Evolutionary conservation across 2,329 filamentous ascomycete species (phyloP), one percentile per base, ranked within the genome.

Genomic region (Erysiphe neolycopersici): DNA sequence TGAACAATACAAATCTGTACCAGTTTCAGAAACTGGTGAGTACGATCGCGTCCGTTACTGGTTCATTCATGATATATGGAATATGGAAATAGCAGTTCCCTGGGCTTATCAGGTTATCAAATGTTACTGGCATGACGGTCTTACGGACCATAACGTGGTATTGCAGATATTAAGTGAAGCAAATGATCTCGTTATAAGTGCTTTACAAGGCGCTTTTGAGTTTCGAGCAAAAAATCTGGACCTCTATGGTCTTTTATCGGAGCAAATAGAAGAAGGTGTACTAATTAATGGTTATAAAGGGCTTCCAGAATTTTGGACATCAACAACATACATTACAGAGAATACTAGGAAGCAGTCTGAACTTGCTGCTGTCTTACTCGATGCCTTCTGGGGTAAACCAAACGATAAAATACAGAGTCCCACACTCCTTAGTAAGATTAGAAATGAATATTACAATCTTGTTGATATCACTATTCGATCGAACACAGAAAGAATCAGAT

Each of bases 221-320:
- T 94, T 91, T 58, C 76, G 89, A 36, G 64, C 69, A 47, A 67
- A 71, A 32, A 78, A 87, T 51, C 64, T 78, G 12, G 61, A 64
- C 2, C 60, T 72, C 3, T 95, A 93, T 56, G 83, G 82, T 2
- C 66, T 94, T 4, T 66, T 68, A 16, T 62, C 69, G 14, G 79
- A 84, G 49, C 62, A 69, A 43, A 59, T 89, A 30, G 64, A 73
- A 41, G 64, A 76, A 49, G 76, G 77, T 6, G 69, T 82, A 19
- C 59, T 81, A 10, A 61, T 63, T 2, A 62, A 67, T 14, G 69
- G 71, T 38, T 85, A 83, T 53, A 67, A 75, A 17, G 71, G 67
- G 11, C 65, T 94, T 9, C 71, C 78, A 0, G 75, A 81, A 47
- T 79, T 85, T 38, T 98, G 89, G 89, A 94, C 85, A 0, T 84